Evolutionary conservation across 2,329 filamentous ascomycete genomes (phyloP).

Genomic region (Fusarium sacchari): DNA sequence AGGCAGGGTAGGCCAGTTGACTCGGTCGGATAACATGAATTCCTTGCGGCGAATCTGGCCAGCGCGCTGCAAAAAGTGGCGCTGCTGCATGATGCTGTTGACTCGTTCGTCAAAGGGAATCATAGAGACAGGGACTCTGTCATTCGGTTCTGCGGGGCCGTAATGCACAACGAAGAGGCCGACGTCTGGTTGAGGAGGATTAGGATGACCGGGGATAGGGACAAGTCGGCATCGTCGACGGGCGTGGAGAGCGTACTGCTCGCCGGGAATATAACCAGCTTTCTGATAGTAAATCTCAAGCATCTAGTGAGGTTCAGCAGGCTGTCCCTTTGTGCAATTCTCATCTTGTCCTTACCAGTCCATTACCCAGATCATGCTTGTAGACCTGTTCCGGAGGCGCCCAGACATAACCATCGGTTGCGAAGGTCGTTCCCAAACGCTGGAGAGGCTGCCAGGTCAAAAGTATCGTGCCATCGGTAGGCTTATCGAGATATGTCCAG

Average conservation of each 20-base stretch:
- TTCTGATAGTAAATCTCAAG: slow-evolving; percentile 91
- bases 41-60: slow-evolving; percentile 89
- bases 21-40: slow-evolving; percentile 90
- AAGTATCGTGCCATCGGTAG: slow-evolving; percentile 82
- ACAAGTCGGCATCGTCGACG: slow-evolving; percentile 88
- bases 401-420: slow-evolving; percentile 95
- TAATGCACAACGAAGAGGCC: slow-evolving; percentile 94
- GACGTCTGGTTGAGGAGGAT: slow-evolving; percentile 77
- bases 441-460: slow-evolving; percentile 88
- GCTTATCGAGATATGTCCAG: slow-evolving; percentile 90
- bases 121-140: slow-evolving; percentile 75
- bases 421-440: slow-evolving; percentile 76
- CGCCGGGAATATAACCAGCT: slow-evolving; percentile 80
- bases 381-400: slow-evolving; percentile 81
- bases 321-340: background rate
- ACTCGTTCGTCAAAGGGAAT: slow-evolving; percentile 72
- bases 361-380: slow-evolving; percentile 75
- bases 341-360: slow-evolving; percentile 56
- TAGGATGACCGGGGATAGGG: slow-evolving; percentile 75
- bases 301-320: slow-evolving; percentile 61
- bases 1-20: slow-evolving; percentile 88
- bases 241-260: slow-evolving; percentile 78
- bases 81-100: slow-evolving; percentile 68
- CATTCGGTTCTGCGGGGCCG: slow-evolving; percentile 76
- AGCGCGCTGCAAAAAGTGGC: slow-evolving; percentile 74